These are phyloP conservation scores for Sarcodon aspratus DNA, from an alignment of 768 basidiomycete species.

Conservation along the genomic window DNA sequence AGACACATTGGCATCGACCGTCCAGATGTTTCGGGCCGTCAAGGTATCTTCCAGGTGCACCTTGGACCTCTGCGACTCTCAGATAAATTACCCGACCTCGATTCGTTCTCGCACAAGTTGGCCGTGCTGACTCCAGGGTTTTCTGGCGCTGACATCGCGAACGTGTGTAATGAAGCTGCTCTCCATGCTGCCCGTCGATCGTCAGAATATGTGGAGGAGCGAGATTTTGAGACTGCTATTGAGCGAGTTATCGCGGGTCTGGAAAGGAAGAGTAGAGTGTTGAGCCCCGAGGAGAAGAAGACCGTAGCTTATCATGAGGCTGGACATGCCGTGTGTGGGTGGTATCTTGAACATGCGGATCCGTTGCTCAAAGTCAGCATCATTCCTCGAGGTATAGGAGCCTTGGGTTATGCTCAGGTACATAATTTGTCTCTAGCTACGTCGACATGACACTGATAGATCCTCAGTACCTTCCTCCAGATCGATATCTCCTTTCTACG, in stretches of 20 bases:
- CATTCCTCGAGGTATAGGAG: slow-evolving; percentile 92
- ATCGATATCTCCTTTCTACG: slow-evolving; percentile 90
- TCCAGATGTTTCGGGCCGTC: slow-evolving; percentile 88
- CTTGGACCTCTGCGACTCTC: slow-evolving; percentile 72
- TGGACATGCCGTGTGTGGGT: slow-evolving; percentile 95
- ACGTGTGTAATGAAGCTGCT: slow-evolving; percentile 97
- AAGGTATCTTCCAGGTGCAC: slow-evolving; percentile 91
- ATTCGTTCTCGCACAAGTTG: slow-evolving; percentile 77
- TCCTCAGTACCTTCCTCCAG: slow-evolving; percentile 80
- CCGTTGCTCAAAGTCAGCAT: slow-evolving; percentile 97
- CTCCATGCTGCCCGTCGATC: slow-evolving; percentile 84
- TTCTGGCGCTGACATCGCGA: slow-evolving; percentile 97
- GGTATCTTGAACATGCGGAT: slow-evolving; percentile 97
- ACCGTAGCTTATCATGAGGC: slow-evolving; percentile 99
- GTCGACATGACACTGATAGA: neutral
- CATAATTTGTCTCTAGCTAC: slow-evolving; percentile 3
- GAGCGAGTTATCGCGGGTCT: slow-evolving; percentile 96
- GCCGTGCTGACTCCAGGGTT: slow-evolving; percentile 96
- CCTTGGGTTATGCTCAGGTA: slow-evolving; percentile 93
- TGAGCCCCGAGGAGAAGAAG: slow-evolving; percentile 95
- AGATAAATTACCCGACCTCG: slow-evolving; percentile 34
- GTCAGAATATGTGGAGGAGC: slow-evolving; percentile 66
- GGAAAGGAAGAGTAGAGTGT: slow-evolving; percentile 89
- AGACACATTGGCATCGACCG: slow-evolving; percentile 92
- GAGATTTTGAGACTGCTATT: slow-evolving; percentile 94